Conservation (phyloP, 306 rosid genomes). For the Abrus pulchellus region DNA sequence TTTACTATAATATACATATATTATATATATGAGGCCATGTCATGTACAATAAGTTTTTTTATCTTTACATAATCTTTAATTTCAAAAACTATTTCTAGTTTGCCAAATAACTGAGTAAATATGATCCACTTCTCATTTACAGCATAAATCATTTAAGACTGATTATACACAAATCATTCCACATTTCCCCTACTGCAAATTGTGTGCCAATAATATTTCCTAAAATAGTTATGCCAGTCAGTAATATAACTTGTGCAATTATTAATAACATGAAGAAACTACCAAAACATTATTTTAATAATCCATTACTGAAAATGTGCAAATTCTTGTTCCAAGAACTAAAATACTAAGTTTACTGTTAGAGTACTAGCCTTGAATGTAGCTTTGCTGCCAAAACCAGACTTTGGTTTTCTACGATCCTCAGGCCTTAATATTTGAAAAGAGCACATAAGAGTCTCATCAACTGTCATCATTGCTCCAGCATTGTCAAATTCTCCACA, state of each 20-base stretch:
- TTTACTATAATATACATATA: not conserved
- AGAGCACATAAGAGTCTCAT: slow-evolving; percentile 58
- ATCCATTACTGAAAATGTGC: not conserved
- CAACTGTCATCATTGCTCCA: slow-evolving; percentile 59
- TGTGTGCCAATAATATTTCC: not conserved
- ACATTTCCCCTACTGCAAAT: slow-evolving; percentile 21
- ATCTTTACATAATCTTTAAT: not conserved
- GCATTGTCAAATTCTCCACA: slow-evolving; percentile 59
- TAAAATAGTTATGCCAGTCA: slow-evolving; percentile 12
- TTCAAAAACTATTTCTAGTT: not conserved
- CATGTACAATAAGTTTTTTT: not conserved
- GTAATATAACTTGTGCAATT: not conserved
- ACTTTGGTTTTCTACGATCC: slow-evolving; percentile 50
- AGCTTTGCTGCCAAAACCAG: slow-evolving; percentile 59
- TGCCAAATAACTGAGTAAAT: not conserved
- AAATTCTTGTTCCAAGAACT: slow-evolving; percentile 21
- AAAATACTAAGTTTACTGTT: slow-evolving; percentile 54
- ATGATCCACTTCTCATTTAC: not conserved
- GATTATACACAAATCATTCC: slow-evolving; percentile 4
- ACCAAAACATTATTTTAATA: not conserved
- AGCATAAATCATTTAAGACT: not conserved
- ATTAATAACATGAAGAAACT: not conserved
- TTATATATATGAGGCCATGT: not conserved
- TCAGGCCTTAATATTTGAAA: slow-evolving; percentile 56
- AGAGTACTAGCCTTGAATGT: slow-evolving; percentile 55